phyloP scores from a whole-genome alignment of 768 basidiomycete species.

The Panus rudis region DNA sequence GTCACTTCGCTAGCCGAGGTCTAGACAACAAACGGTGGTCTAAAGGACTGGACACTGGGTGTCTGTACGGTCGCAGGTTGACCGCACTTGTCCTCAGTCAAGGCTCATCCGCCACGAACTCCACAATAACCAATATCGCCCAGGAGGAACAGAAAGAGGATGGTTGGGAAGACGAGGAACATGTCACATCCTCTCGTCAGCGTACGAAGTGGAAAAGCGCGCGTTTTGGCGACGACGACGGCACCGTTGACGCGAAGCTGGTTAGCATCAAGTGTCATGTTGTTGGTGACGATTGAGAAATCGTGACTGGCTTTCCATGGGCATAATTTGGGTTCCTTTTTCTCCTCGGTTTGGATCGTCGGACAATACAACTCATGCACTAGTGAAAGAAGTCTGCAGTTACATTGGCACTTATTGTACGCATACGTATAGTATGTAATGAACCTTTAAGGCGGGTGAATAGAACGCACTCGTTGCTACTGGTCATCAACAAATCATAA shows the following conservation, averaged over 20 bases:
- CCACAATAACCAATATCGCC: too few species aligned
- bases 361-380: too few species aligned
- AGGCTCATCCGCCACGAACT: too few species aligned
- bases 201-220: constrained; percentile 22
- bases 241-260: constrained; percentile 34
- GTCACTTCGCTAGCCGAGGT: constrained; percentile 74
- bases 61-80: constrained; percentile 60
- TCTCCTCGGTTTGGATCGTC: too few species aligned
- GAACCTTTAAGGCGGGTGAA: too few species aligned
- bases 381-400: too few species aligned
- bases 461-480: too few species aligned
- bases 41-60: constrained; percentile 82
- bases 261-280: constrained; percentile 42
- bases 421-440: too few species aligned
- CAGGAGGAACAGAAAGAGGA: constrained; percentile 19
- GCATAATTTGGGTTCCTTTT: too few species aligned
- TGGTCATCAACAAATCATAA: too few species aligned
- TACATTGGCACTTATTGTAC: too few species aligned
- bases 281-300: neutral
- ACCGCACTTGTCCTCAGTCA: constrained; percentile 59
- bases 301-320: too few species aligned
- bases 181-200: constrained; percentile 12
- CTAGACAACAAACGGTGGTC: constrained; percentile 81
- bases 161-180: constrained; percentile 16
- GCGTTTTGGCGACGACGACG: constrained; percentile 50